These are phyloP conservation scores for Sambucus nigra DNA, from an alignment of 129 eudicot species.

Conservation along the genomic window DNA sequence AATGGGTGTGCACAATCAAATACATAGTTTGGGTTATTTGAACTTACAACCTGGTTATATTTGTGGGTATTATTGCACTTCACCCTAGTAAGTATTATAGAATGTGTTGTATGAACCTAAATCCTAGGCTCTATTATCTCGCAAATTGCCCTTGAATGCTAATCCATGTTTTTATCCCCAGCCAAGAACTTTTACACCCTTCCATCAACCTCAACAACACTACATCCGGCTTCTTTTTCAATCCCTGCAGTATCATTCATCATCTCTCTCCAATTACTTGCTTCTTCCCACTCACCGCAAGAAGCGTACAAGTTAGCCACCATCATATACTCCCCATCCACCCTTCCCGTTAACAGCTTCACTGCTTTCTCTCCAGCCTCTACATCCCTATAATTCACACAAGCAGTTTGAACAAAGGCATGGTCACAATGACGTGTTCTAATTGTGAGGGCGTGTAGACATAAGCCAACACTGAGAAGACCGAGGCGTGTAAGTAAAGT, in stretches of 20 bases:
- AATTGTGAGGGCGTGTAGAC: constrained; percentile 37
- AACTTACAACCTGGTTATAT: no score
- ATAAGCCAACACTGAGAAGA: constrained; percentile 18
- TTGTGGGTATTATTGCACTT: no score
- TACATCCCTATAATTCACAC: constrained; percentile 37
- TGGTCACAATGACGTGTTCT: constrained; percentile 23
- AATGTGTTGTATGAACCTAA: no score
- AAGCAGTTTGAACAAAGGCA: constrained; percentile 41
- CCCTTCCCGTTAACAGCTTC: constrained; percentile 17
- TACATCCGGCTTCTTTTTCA: constrained; percentile 39
- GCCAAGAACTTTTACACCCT: constrained; percentile 33
- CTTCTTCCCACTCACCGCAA: constrained; percentile 34
- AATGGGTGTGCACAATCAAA: no score
- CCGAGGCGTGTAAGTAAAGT: constrained; percentile 41
- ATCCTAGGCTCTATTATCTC: neutral
- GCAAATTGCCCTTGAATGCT: neutral
- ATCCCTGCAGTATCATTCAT: constrained; percentile 39
- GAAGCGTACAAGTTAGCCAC: constrained; percentile 45
- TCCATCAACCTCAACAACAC: constrained; percentile 34
- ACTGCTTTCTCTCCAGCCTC: constrained; percentile 35
- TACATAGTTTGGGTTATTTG: no score
- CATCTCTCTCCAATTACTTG: constrained; percentile 40
- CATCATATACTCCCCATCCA: constrained; percentile 48
- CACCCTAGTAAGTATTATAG: no score
- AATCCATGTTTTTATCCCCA: constrained; percentile 14